Evolutionary conservation across 306 rosid species (phyloP), one percentile per base, ranked within the genome.

Genomic region (Lathyrus sativus): DNA sequence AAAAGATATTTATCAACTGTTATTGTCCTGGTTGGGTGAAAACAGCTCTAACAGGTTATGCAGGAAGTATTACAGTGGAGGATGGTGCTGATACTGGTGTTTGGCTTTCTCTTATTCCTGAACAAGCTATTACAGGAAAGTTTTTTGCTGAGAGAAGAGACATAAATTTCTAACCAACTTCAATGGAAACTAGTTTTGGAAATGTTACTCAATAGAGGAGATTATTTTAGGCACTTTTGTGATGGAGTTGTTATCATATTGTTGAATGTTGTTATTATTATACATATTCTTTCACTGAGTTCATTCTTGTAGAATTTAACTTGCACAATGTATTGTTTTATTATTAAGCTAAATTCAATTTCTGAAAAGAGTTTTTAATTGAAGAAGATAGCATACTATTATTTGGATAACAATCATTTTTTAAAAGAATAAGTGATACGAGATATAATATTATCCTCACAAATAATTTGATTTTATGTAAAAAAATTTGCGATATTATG

Each of bases 21-120:
- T 91, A 84, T 56, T 91, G 96, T 79, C 98, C 95, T 1, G 98
- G 98, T 22, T 91, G 92, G 96, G 96, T 85, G 41, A 91, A 91
- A 86, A 91, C 98, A 48, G 90, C 96, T 60, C 86, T 91, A 67
- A 91, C 98, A 0, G 95, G 96, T 31, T 89, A 75, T 80, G 90
- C 92, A 51, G 98, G 98, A 75, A 87, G 84, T 75, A 71, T 87
- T 35, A 58, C 92, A 17, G 90, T 81, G 2, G 96, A 91, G 75
- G 90, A 78, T 60, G 98, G 96, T 55, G 98, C 98, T 70, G 98
- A 91, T 82, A 84, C 96, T 74, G 97, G 80, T 9, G 95, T 89
- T 2, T 89, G 97, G 97, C 96, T 91, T 78, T 83, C 95, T 73
- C 88, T 91, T 75, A 89, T 89, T 72, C 90, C 91, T 22, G 97